phyloP scores from a whole-genome alignment of 2,329 filamentous ascomycete species.

The Aspergillus transmontanensis region DNA sequence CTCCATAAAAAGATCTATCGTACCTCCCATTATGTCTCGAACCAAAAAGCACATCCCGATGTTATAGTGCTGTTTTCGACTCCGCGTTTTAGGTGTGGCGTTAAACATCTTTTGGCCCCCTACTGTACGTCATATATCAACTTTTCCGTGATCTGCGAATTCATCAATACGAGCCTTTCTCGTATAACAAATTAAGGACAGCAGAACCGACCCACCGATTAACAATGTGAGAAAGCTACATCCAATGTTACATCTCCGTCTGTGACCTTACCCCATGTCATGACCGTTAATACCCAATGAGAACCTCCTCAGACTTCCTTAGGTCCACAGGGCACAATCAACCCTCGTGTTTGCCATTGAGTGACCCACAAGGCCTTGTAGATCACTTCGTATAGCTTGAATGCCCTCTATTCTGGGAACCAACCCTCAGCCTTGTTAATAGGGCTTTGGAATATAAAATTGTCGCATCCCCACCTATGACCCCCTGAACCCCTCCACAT shows the following conservation, averaged over 20 bases:
- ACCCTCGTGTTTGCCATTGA: neutral
- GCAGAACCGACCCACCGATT: neutral
- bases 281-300: neutral
- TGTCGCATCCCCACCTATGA: neutral
- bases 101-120: neutral
- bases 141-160: neutral
- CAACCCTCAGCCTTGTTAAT: neutral
- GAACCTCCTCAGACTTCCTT: neutral
- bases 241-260: neutral
- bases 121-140: neutral
- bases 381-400: neutral
- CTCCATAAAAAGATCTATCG: accelerated
- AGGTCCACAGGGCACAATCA: neutral
- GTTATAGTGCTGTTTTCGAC: neutral
- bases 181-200: neutral
- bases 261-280: neutral
- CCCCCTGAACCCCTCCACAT: neutral
- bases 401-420: neutral
- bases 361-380: neutral
- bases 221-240: neutral
- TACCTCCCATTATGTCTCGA: neutral
- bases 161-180: neutral
- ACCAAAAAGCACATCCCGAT: neutral
- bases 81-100: no score
- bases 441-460: neutral